phyloP scores from a whole-genome alignment of 169 alveolate species.

The Amoebophrya sp. region DNA sequence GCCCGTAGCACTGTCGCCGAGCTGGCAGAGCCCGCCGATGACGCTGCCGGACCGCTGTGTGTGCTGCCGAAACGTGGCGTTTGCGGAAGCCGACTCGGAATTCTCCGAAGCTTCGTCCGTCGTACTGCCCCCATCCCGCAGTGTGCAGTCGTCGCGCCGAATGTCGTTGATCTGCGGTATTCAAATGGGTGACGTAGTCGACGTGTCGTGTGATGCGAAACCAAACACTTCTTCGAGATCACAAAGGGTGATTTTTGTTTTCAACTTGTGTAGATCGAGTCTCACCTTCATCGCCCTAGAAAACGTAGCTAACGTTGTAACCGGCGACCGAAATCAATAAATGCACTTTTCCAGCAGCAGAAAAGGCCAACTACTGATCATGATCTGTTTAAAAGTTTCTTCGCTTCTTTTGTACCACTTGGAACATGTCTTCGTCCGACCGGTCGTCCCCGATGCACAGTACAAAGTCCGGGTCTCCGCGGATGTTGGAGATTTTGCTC shows the following conservation, averaged over 20 bases:
- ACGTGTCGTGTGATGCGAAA: no score
- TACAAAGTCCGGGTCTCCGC: constrained; percentile 47
- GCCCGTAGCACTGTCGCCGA: neutral
- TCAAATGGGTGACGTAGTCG: no score
- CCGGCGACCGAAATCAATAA: no score
- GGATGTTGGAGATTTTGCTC: constrained; percentile 39
- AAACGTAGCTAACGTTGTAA: no score
- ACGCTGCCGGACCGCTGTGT: neutral
- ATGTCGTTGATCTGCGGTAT: no score
- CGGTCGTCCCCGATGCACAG: constrained; percentile 51
- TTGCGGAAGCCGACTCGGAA: neutral
- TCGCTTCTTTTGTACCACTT: constrained; percentile 36
- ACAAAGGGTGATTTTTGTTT: no score
- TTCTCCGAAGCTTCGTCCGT: neutral
- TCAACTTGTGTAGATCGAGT: no score
- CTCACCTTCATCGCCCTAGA: no score
- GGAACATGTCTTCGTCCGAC: constrained; percentile 52
- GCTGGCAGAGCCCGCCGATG: constrained; percentile 4
- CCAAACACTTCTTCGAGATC: no score
- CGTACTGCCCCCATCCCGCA: neutral
- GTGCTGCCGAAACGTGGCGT: neutral
- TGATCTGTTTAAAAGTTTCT: no score
- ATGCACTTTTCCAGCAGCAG: no score
- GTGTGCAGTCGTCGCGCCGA: neutral
- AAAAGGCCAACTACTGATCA: no score